A percentile compares a stretch with the other conserved stretches of the same genome.
Conservation (phyloP, 2,329 filamentous ascomycete genomes). For the Kalaharituber pfeilii region DNA sequence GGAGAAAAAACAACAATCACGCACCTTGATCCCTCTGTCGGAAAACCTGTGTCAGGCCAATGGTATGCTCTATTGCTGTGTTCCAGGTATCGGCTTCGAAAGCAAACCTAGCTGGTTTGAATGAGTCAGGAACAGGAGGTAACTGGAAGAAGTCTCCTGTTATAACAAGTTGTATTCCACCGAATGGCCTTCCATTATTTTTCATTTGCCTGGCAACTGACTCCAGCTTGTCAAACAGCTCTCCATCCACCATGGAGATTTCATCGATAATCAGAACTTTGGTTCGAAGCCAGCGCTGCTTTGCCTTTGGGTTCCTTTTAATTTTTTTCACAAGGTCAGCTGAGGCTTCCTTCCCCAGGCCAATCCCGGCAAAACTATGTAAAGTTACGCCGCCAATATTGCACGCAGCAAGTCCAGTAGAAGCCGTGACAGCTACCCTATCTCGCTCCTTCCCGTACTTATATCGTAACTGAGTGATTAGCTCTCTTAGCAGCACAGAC, state of each 20-base stretch:
- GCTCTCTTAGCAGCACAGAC: constrained; percentile 83
- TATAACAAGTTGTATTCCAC: constrained; percentile 86
- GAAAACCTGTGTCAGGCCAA: constrained; percentile 87
- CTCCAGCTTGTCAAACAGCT: constrained; percentile 90
- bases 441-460: constrained; percentile 66
- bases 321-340: constrained; percentile 77
- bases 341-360: constrained; percentile 76
- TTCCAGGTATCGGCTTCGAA: constrained; percentile 88
- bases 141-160: constrained; percentile 97
- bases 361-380: constrained; percentile 91
- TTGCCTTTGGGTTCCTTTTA: constrained; percentile 70
- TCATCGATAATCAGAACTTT: constrained; percentile 85
- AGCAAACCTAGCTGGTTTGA: constrained; percentile 63
- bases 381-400: constrained; percentile 92
- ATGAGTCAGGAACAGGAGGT: constrained; percentile 66
- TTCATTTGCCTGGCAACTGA: constrained; percentile 68
- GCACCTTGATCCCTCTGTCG: constrained; percentile 69
- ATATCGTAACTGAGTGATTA: constrained; percentile 61
- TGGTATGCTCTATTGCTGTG: constrained; percentile 86
- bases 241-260: constrained; percentile 95
- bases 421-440: constrained; percentile 80
- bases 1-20: constrained; percentile 14
- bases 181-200: constrained; percentile 84
- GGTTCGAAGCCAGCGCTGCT: constrained; percentile 71
- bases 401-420: constrained; percentile 86